Base-by-base conservation (phyloP, 257 asterid species). In the Anisodus acutangulus region DNA sequence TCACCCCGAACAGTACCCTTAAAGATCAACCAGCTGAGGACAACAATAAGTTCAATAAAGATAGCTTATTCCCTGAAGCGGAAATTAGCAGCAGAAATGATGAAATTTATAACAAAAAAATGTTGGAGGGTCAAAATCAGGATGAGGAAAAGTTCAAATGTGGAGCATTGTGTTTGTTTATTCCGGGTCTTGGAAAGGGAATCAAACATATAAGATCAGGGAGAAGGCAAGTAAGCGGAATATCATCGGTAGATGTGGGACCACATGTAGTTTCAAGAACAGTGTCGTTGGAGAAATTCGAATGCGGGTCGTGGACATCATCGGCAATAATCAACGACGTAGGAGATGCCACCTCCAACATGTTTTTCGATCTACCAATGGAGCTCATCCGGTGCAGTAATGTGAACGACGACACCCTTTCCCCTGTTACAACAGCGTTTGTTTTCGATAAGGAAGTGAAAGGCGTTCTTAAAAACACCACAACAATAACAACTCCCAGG, bases 301-400 rank as follows among this genome's bases (percentile, higher is more conserved):
- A 95, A 78, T 94, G 99, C 35, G 97, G 94, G 19, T 94, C 97
- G 0, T 92, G 97, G 97, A 91, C 94, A 60, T 94, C 97, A 58
- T 91, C 96, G 0, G 90, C 81, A 31, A 62, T 92, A 64, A 85
- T 88, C 15, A 81, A 84, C 6, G 90, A 85, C 13, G 92, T 74
- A 1, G 92, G 86, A 81, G 87, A 85, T 45, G 53, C 79, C 2
- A 67, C 80, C 6, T 88, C 96, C 17, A 90, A 58, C 85, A 51
- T 78, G 85, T 94, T 92, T 86, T 95, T 91, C 19, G 99, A 95
- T 89, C 94, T 95, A 68, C 99, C 99, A 2, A 47, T 94, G 55
- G 99, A 95, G 91, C 88, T 93, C 70, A 95, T 95, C 17, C 88
- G 97, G 2, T 86, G 93, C 88, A 86, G 81, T 11, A 74, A 86